A percentile compares a stretch with the other conserved stretches of the same genome.
Evolutionary conservation across 2,329 filamentous ascomycete genomes (phyloP).

Genomic region (Daldinia sp.): DNA sequence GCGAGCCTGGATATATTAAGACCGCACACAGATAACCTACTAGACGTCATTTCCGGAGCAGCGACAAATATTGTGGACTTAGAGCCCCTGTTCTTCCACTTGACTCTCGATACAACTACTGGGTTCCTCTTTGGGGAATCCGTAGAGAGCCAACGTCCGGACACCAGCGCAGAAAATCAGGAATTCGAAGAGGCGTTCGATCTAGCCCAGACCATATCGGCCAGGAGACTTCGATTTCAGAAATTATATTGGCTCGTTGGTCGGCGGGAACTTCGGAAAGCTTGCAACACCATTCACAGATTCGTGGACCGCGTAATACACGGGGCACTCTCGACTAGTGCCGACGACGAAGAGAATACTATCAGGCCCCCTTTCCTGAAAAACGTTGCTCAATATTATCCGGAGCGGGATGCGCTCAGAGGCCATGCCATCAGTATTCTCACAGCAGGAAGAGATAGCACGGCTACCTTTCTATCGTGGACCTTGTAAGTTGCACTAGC

Average conservation of each 20-base stretch:
- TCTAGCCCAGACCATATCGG: conserved; percentile 34
- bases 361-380: conserved; percentile 39
- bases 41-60: conserved; percentile 27
- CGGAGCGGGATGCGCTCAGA: conserved; percentile 34
- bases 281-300: conserved; percentile 34
- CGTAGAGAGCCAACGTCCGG: conserved; percentile 28
- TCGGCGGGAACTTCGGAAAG: conserved; percentile 25
- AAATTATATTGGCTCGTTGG: conserved; percentile 40
- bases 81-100: conserved; percentile 40
- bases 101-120: conserved; percentile 42
- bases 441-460: conserved; percentile 41
- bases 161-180: conserved; percentile 11
- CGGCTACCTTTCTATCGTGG: conserved; percentile 40
- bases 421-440: conserved; percentile 43
- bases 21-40: conserved; percentile 35
- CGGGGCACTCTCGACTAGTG: conserved; percentile 29
- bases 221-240: conserved; percentile 34
- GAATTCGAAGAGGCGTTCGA: conserved; percentile 39
- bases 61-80: conserved; percentile 34
- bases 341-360: conserved; percentile 12
- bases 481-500: conserved; percentile 33
- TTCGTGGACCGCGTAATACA: conserved; percentile 41
- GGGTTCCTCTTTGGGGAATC: conserved; percentile 44
- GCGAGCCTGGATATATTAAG: conserved; percentile 36
- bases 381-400: conserved; percentile 33